A percentile compares a stretch with the other conserved stretches of the same genome.
Conservation (phyloP, 129 eudicot species). For the Silybum marianum region DNA sequence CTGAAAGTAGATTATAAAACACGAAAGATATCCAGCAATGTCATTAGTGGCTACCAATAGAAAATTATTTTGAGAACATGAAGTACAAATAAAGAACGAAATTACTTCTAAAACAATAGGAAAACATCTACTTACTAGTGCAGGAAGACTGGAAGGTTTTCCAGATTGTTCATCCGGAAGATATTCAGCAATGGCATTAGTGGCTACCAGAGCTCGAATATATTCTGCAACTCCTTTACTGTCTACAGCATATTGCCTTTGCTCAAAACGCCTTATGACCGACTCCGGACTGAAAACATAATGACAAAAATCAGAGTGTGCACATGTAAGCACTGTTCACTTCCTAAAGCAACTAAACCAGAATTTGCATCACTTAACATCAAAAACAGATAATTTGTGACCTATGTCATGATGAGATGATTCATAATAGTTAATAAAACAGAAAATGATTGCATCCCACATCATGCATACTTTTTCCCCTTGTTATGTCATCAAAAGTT, state of each 20-base stretch:
- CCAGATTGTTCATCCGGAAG: constrained; percentile 94
- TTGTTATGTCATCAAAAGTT: constrained; percentile 4
- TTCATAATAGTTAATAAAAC: not conserved
- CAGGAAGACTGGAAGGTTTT: constrained; percentile 88
- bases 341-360: not conserved
- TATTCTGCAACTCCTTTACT: constrained; percentile 92
- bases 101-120: not conserved
- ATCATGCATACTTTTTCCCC: not conserved
- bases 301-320: not conserved
- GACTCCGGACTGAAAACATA: constrained; percentile 63
- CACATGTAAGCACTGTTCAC: constrained; percentile 2
- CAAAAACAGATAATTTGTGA: not conserved
- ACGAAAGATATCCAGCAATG: not conserved
- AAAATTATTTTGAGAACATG: not conserved
- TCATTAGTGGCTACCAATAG: too few relatives aligned
- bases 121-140: constrained; percentile 49
- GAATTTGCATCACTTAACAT: not conserved
- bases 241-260: constrained; percentile 82
- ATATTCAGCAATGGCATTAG: constrained; percentile 84
- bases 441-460: not conserved
- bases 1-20: constrained; percentile 37
- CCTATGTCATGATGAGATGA: not conserved
- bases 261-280: constrained; percentile 83
- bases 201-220: constrained; percentile 84
- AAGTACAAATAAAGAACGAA: not conserved